Evolutionary conservation across 208 protist species (phyloP).

Genomic region (Trypanosoma cruzi): DNA sequence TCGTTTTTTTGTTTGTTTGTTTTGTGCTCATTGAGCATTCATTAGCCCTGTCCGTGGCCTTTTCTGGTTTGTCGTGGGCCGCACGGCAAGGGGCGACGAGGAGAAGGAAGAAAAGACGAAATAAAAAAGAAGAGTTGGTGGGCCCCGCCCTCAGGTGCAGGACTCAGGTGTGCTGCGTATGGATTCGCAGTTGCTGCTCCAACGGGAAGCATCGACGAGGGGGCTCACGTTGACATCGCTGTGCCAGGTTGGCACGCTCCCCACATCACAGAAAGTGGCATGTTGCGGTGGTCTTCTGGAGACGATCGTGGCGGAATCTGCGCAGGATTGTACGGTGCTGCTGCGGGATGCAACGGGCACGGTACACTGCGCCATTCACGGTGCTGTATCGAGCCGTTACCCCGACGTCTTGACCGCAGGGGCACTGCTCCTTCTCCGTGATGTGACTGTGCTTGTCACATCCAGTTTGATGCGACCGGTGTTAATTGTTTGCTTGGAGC

Average conservation of each 20-base stretch:
- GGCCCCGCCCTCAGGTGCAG: neutral
- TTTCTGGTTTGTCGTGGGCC: neutral
- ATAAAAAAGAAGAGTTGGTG: neutral
- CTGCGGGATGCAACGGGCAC: constrained; percentile 63
- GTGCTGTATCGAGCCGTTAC: constrained; percentile 71
- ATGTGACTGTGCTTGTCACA: constrained; percentile 65
- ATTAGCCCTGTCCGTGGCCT: neutral
- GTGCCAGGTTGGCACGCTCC: constrained; percentile 30
- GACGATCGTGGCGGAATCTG: constrained; percentile 72
- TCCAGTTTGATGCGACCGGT: constrained; percentile 59
- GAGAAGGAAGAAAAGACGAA: neutral
- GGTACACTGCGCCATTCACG: constrained; percentile 76
- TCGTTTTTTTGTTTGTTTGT: neutral
- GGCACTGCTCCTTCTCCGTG: constrained; percentile 67
- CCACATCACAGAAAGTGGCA: constrained; percentile 60
- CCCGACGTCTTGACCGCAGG: constrained; percentile 66
- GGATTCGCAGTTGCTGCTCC: constrained; percentile 59
- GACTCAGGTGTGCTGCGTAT: constrained; percentile 30
- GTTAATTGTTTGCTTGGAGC: constrained; percentile 78
- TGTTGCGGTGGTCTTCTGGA: constrained; percentile 82
- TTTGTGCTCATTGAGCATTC: neutral
- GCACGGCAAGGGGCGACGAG: neutral
- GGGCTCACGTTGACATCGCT: constrained; percentile 54
- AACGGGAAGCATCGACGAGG: constrained; percentile 49
- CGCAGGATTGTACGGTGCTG: constrained; percentile 77